phyloP scores from a whole-genome alignment of 345 rosid genomes.

The Citrus sp. region DNA sequence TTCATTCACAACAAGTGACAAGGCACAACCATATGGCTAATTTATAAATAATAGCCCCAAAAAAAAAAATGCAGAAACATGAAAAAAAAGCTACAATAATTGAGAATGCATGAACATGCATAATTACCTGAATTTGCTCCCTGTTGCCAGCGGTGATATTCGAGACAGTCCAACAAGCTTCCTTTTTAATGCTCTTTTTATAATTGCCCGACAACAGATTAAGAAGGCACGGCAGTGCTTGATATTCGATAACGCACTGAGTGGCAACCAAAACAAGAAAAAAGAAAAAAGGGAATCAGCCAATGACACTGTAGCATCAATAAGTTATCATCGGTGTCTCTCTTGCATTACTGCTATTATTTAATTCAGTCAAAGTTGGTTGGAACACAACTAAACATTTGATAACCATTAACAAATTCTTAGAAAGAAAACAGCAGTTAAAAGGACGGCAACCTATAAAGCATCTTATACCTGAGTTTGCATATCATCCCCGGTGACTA shows the following conservation, averaged over 20 bases:
- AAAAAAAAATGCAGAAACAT: neutral
- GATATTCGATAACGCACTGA: slow-evolving; percentile 61
- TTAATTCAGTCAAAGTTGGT: neutral
- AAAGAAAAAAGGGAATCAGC: neutral
- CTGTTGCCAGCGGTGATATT: slow-evolving; percentile 84
- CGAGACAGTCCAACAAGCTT: slow-evolving; percentile 93
- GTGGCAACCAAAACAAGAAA: neutral
- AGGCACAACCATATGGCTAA: neutral
- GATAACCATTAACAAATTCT: neutral
- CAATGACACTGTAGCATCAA: neutral
- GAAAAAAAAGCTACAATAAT: neutral
- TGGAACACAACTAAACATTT: neutral
- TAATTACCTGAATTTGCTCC: slow-evolving; percentile 62
- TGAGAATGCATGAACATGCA: neutral
- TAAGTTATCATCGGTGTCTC: neutral
- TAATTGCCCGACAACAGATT: slow-evolving; percentile 49
- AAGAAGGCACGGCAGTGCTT: slow-evolving; percentile 63
- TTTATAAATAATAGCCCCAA: neutral
- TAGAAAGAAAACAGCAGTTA: neutral
- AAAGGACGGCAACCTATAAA: neutral
- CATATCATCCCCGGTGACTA: slow-evolving; percentile 76
- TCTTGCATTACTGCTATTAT: neutral
- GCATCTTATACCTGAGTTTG: slow-evolving; percentile 64
- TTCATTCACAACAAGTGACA: neutral
- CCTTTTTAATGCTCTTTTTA: slow-evolving; percentile 87